Conservation (phyloP, 768 basidiomycete species). For the Solioccasus polychromus region DNA sequence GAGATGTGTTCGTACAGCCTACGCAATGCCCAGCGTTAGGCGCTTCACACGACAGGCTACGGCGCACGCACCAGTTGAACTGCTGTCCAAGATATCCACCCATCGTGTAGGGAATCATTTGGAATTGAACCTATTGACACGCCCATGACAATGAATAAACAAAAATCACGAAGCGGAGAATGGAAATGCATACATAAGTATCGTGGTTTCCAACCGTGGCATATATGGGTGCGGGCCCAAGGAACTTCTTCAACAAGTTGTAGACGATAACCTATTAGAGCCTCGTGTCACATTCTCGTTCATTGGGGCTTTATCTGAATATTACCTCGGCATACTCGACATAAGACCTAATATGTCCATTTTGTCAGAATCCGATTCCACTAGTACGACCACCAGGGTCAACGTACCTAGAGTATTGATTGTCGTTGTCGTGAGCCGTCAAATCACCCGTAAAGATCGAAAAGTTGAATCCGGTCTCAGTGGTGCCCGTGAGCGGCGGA, state of each 20-base stretch:
- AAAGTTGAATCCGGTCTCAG: constrained; percentile 57
- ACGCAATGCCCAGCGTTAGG: background rate
- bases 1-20: constrained; percentile 50
- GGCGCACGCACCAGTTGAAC: constrained; percentile 39
- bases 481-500: constrained; percentile 56
- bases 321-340: constrained; percentile 59
- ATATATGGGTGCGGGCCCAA: constrained; percentile 64
- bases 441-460: constrained; percentile 70
- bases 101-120: constrained; percentile 40
- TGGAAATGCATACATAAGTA: constrained; percentile 57
- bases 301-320: background rate
- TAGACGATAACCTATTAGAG: constrained; percentile 51
- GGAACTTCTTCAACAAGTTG: constrained; percentile 55
- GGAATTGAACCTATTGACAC: constrained; percentile 9
- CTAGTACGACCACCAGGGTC: background rate
- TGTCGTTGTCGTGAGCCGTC: constrained; percentile 66
- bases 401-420: constrained; percentile 52
- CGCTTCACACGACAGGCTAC: background rate
- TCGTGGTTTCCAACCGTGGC: constrained; percentile 77
- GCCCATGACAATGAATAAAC: background rate
- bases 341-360: constrained; percentile 40
- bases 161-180: background rate
- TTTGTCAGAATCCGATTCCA: background rate
- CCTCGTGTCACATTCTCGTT: background rate
- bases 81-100: constrained; percentile 32